These are phyloP conservation scores for Neurospora tetrasperma DNA, from an alignment of 495 filamentous ascomycete genomes.

Conservation along the genomic window DNA sequence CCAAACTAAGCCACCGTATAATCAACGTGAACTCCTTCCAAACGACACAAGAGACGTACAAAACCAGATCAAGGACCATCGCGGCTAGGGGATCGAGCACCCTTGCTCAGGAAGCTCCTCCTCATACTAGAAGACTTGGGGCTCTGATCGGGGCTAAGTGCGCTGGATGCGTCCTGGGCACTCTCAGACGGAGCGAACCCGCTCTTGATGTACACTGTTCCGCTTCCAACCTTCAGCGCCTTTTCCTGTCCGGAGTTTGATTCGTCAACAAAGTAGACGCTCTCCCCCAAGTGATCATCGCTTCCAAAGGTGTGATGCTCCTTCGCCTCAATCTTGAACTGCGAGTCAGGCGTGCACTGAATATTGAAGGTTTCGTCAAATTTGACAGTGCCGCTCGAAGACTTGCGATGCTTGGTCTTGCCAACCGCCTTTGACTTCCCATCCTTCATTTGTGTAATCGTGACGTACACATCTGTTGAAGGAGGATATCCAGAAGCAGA, in stretches of 20 bases:
- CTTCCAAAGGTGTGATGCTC: slow-evolving; percentile 73
- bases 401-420: slow-evolving; percentile 79
- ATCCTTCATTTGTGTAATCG: slow-evolving; percentile 49
- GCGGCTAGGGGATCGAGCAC: slow-evolving; percentile 16
- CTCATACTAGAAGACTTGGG: slow-evolving; percentile 42
- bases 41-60: neutral
- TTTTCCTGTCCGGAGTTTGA: slow-evolving; percentile 65
- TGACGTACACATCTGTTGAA: slow-evolving; percentile 70
- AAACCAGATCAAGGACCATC: neutral
- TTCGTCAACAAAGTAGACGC: slow-evolving; percentile 82
- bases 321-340: slow-evolving; percentile 77
- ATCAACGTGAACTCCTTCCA: neutral
- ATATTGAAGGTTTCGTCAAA: slow-evolving; percentile 75
- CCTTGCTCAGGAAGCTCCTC: slow-evolving; percentile 44
- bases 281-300: slow-evolving; percentile 73
- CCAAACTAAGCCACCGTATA: neutral
- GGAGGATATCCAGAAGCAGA: slow-evolving; percentile 70
- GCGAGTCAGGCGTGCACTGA: slow-evolving; percentile 66
- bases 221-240: slow-evolving; percentile 55
- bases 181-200: slow-evolving; percentile 37
- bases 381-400: slow-evolving; percentile 44
- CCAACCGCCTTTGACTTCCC: slow-evolving; percentile 66
- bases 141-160: slow-evolving; percentile 33
- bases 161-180: slow-evolving; percentile 5
- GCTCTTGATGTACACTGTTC: slow-evolving; percentile 57